Evolutionary conservation across 768 basidiomycete species (phyloP).

Genomic region (Coprinopsis cinerea): DNA sequence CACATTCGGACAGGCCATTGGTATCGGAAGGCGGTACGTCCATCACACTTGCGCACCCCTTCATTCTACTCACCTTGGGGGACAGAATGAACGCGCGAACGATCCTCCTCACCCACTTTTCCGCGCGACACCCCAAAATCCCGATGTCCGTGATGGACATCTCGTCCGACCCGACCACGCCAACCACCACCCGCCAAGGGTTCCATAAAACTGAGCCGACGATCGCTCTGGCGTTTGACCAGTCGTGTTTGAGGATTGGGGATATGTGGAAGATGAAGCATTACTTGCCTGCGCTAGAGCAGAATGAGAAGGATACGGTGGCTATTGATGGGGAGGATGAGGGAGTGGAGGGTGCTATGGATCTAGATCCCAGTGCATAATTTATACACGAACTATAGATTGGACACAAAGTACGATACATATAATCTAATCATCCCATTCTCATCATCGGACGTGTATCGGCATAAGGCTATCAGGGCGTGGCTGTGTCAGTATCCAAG

Average conservation of each 20-base stretch:
- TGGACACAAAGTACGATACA: too few relatives aligned
- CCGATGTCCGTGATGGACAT: slow-evolving; percentile 44
- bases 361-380: too few relatives aligned
- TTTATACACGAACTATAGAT: too few relatives aligned
- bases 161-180: slow-evolving; percentile 7
- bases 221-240: slow-evolving; percentile 79
- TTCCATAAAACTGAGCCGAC: neutral
- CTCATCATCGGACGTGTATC: too few relatives aligned
- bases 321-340: slow-evolving; percentile 43
- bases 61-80: neutral
- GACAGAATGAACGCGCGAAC: slow-evolving; percentile 79
- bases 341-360: slow-evolving; percentile 16
- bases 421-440: too few relatives aligned
- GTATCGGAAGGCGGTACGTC: slow-evolving; percentile 61
- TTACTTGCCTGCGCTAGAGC: slow-evolving; percentile 69
- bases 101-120: slow-evolving; percentile 92
- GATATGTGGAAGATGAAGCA: slow-evolving; percentile 84
- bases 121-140: slow-evolving; percentile 87
- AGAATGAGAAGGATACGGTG: slow-evolving; percentile 47
- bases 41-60: slow-evolving; percentile 7
- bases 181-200: slow-evolving; percentile 12
- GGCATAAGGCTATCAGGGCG: too few relatives aligned
- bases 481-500: too few relatives aligned
- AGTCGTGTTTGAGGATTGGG: slow-evolving; percentile 61
- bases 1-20: slow-evolving; percentile 85